Evolutionary conservation across 306 rosid genomes (phyloP), one percentile per base, ranked within the genome.

Genomic region (Corylus avellana): DNA sequence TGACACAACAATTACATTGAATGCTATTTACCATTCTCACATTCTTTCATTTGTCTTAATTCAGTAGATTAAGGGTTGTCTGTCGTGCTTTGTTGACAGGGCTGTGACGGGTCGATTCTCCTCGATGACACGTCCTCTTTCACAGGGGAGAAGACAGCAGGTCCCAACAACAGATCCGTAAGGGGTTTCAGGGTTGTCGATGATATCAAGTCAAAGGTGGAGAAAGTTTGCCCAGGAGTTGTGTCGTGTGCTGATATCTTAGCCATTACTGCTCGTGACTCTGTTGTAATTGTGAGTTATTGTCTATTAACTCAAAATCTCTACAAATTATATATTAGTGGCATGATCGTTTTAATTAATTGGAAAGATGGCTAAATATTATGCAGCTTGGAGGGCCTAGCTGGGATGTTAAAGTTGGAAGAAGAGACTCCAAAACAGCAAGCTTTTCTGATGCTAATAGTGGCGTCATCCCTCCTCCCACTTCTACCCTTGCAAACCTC

Each of bases 211-310:
- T 81, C 89, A 1, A 35, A 78, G 58, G 83, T 93, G 4, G 93
- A 93, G 74, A 54, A 74, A 48, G 27, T 8, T 14, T 93, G 98
- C 27, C 97, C 92, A 0, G 80, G 93, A 49, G 88, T 90, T 0
- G 98, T 91, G 17, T 91, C 97, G 0, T 93, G 98, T 75, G 95
- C 97, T 79, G 98, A 93, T 84, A 91, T 93, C 53, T 14, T 93
- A 42, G 79, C 95, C 84, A 88, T 93, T 75, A 84, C 97, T 69
- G 84, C 97, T 81, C 98, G 97, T 4, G 98, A 94, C 70, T 89
- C 98, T 4, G 91, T 89, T 10, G 79, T 48, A 0, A 81, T 79
- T 20, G 97, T 94, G 69, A 92, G 96, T 85, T 49, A 3, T 2
- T 2, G 14, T 42, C 7, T 1, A 3, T 39, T 0, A 39, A 4